Evolutionary conservation across 139 green algal species (phyloP), one percentile per base, ranked within the genome.

Genomic region (Penium margaritaceum): DNA sequence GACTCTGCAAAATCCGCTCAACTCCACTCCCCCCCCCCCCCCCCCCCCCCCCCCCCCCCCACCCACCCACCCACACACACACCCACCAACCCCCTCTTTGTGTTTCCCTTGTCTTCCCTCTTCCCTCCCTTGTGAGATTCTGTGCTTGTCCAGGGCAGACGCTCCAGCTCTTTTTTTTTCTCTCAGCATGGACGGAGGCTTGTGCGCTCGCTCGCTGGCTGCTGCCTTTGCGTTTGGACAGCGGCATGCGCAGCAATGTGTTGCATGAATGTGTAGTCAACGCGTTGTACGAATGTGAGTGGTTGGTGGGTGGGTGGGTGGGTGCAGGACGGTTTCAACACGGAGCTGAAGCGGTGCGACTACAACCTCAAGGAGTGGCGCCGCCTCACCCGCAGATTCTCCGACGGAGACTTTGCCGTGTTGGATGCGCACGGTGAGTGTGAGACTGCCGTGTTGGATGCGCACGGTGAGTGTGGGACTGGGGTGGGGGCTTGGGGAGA

Each of bases 331-430:
- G 12, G 29, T 0, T 82, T 82, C 69, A 81, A 76, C 55, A 21
- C 35, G 32, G 44, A 81, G 41, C 41, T 82, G 66, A 51, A 30
- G 63, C 1, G 21, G 44, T 68, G 27, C 46, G 35, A 72, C 3
- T 53, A 82, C 47, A 71, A 82, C 57, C 39, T 82, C 19, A 60
- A 67, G 55, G 62, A 70, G 66, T 82, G 76, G 76, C 35, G 76
- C 29, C 7, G 15, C 5, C n/a, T n/a, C n/a, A 79, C 74, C 4
- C 32, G 35, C 36, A 36, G 24, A 14, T 27, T 66, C 15, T n/a
- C 27, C 24, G 61, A 81, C 15, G 17, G 19, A 0, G 71, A 82
- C 38, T 47, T 82, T 19, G 71, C 32, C 9, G 32, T 82, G 46
- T 61, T 82, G 1, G 76, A 82, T 33, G 60, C 54, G 24, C 30